Evolutionary conservation across 2,329 filamentous ascomycete species (phyloP).

Genomic region (Fusarium chaquense): DNA sequence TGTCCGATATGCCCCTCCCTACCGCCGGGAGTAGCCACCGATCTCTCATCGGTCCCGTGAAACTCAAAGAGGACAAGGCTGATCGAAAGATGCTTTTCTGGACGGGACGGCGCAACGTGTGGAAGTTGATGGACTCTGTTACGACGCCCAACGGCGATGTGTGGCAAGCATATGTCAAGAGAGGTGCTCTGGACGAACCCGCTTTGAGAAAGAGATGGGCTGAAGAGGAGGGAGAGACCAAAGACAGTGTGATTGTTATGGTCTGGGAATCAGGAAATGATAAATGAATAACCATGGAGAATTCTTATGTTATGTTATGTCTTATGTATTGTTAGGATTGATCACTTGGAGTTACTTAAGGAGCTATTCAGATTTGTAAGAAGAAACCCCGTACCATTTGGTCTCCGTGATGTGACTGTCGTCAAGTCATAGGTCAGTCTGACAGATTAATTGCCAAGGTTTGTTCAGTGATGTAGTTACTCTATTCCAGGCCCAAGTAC

Average conservation of each 20-base stretch:
- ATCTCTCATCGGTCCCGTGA: slow-evolving; percentile 48
- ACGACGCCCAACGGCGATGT: slow-evolving; percentile 54
- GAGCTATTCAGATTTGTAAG: not conserved
- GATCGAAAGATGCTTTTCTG: slow-evolving; percentile 52
- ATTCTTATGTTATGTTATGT: slow-evolving; percentile 40
- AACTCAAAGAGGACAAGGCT: slow-evolving; percentile 49
- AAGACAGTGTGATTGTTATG: slow-evolving; percentile 47
- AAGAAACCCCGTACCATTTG: too few relatives aligned
- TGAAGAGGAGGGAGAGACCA: slow-evolving; percentile 12
- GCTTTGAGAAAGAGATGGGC: slow-evolving; percentile 35
- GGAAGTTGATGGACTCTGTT: slow-evolving; percentile 57
- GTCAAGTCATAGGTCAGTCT: too few relatives aligned
- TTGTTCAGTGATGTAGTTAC: too few relatives aligned
- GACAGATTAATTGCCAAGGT: too few relatives aligned
- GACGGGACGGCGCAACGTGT: slow-evolving; percentile 55
- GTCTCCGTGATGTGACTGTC: too few relatives aligned
- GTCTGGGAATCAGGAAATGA: slow-evolving; percentile 45
- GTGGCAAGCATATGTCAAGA: slow-evolving; percentile 62
- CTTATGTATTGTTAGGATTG: not conserved
- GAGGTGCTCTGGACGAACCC: slow-evolving; percentile 31
- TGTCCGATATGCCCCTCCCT: slow-evolving; percentile 39
- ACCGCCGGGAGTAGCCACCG: slow-evolving; percentile 19
- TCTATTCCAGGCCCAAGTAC: too few relatives aligned
- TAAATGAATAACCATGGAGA: slow-evolving; percentile 17
- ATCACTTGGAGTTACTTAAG: not conserved